Percentiles rank a stretch among this genome's conserved stretches.
Conservation (phyloP, 345 rosid genomes). For the Eucalyptus virginea region DNA sequence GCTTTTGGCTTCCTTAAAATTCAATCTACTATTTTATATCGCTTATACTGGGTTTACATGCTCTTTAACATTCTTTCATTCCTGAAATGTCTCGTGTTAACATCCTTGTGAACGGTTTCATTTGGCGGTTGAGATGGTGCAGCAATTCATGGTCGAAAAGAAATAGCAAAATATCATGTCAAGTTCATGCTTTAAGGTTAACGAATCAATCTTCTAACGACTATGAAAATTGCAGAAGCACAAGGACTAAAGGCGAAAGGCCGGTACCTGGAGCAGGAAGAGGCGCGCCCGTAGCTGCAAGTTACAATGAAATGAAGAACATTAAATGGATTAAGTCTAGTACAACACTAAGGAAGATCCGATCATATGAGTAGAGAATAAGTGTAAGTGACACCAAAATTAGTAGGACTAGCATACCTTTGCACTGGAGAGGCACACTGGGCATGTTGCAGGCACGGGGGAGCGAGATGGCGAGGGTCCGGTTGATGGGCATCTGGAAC, state of each 20-base stretch:
- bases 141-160: neutral
- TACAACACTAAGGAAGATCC: neutral
- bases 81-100: neutral
- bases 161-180: neutral
- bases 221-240: neutral
- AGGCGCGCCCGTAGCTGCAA: constrained; percentile 44
- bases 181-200: neutral
- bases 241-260: neutral
- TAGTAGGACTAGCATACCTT: constrained; percentile 10
- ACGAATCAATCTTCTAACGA: neutral
- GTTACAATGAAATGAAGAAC: neutral
- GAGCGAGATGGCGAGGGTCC: constrained; percentile 67
- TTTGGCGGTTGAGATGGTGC: neutral
- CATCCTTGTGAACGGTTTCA: neutral
- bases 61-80: neutral
- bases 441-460: constrained; percentile 87
- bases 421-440: constrained; percentile 70
- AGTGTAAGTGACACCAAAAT: neutral
- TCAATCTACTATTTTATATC: neutral
- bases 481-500: constrained; percentile 57
- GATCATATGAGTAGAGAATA: neutral
- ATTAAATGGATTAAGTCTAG: neutral
- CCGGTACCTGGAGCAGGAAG: constrained; percentile 68
- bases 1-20: neutral
- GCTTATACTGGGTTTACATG: neutral